phyloP scores from a whole-genome alignment of 208 protist species.

The Leishmania tarentolae region DNA sequence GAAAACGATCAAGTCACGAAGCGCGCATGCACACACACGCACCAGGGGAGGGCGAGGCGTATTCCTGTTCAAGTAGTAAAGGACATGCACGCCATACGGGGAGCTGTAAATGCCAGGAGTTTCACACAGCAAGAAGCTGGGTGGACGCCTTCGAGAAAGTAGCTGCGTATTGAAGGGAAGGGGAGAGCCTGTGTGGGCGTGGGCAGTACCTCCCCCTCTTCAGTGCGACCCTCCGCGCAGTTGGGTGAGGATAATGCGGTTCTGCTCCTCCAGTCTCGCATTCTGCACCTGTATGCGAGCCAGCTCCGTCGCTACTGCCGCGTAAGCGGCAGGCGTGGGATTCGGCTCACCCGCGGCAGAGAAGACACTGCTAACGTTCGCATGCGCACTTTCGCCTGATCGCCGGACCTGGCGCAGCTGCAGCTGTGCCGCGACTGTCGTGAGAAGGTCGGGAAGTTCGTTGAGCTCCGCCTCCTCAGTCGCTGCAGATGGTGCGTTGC shows the following conservation, averaged over 20 bases:
- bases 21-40: neutral
- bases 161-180: neutral
- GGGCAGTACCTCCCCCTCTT: too few species aligned
- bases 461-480: slow-evolving; percentile 29
- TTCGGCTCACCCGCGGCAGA: neutral
- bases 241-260: slow-evolving; percentile 48
- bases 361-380: neutral
- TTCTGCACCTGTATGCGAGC: slow-evolving; percentile 58
- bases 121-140: neutral
- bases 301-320: slow-evolving; percentile 41
- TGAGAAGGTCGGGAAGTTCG: slow-evolving; percentile 37
- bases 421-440: slow-evolving; percentile 40
- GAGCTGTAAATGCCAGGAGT: neutral
- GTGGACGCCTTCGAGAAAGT: neutral
- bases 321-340: neutral
- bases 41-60: neutral
- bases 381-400: slow-evolving; percentile 15
- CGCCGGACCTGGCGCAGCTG: slow-evolving; percentile 38
- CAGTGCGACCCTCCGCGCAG: slow-evolving; percentile 16
- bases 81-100: neutral
- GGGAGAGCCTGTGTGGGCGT: neutral
- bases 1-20: neutral
- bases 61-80: neutral
- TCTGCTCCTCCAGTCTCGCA: slow-evolving; percentile 59
- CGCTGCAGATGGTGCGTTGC: slow-evolving; percentile 7